Conservation (phyloP, 2,329 filamentous ascomycete genomes). For the Dothistroma septosporum region DNA sequence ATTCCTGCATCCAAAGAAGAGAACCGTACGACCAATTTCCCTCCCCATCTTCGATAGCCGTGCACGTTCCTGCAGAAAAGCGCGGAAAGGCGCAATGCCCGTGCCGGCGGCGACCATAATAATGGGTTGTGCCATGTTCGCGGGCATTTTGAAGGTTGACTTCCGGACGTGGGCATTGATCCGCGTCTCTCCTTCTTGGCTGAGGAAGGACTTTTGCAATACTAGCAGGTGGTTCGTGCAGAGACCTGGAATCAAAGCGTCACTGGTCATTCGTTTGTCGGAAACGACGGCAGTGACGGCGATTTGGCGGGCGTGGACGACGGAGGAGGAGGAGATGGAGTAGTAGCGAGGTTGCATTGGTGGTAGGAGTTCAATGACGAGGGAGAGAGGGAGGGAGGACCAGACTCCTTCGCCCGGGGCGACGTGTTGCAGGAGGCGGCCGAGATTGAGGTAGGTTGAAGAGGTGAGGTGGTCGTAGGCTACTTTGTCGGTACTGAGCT, state of each 20-base stretch:
- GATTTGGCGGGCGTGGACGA: conserved; percentile 24
- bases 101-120: conserved; percentile 53
- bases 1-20: conserved; percentile 33
- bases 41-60: conserved; percentile 33
- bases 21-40: conserved; percentile 23
- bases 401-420: conserved; percentile 26
- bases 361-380: conserved; percentile 29
- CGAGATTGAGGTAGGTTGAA: conserved; percentile 37
- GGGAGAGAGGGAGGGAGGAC: conserved; percentile 52
- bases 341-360: conserved; percentile 28
- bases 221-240: conserved; percentile 28
- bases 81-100: conserved; percentile 48
- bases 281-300: conserved; percentile 60
- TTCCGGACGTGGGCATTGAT: conserved; percentile 39
- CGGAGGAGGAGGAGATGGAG: conserved; percentile 30
- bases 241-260: conserved; percentile 19
- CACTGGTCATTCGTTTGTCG: conserved; percentile 29
- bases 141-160: conserved; percentile 40
- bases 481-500: conserved; percentile 33
- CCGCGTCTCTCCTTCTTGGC: conserved; percentile 27
- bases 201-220: conserved; percentile 36
- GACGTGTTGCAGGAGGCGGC: conserved; percentile 36
- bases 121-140: conserved; percentile 43
- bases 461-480: conserved; percentile 33
- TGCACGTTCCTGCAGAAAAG: conserved; percentile 42